Evolutionary conservation across 352 stramenopile species (phyloP).

Genomic region (Stramenopiles sp.): DNA sequence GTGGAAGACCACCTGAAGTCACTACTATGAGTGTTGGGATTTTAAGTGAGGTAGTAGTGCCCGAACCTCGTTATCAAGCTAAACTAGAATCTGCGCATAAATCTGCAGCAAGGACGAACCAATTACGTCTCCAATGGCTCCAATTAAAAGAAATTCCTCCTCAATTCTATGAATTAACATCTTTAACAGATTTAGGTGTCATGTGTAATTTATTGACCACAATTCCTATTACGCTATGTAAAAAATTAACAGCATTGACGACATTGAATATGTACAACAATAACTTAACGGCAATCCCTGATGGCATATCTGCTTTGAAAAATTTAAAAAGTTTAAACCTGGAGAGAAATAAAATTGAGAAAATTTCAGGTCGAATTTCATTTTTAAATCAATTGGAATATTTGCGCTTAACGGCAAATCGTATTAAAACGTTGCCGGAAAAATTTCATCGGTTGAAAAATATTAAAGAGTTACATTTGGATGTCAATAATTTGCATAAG

Average conservation of each 20-base stretch:
- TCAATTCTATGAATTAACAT: not conserved
- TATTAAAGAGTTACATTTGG: not conserved
- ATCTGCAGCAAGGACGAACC: not conserved
- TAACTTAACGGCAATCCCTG: not conserved
- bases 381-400: not conserved
- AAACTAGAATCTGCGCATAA: not conserved
- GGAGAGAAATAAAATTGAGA: not conserved
- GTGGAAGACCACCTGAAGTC: not conserved
- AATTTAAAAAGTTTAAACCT: not conserved
- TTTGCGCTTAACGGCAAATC: not conserved
- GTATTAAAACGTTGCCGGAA: not conserved
- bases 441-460: not conserved
- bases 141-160: not conserved
- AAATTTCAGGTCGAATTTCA: not conserved
- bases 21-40: not conserved
- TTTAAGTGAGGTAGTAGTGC: not conserved
- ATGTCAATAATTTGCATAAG: not conserved
- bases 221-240: not conserved
- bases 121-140: not conserved
- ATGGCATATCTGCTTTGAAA: not conserved
- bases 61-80: not conserved
- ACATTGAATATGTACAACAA: slow-evolving; percentile 2
- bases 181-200: not conserved
- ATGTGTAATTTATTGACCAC: not conserved
- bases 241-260: not conserved